Base-by-base conservation (phyloP, 2,329 filamentous ascomycete genomes). In the Calonectria pseudoturangicola region DNA sequence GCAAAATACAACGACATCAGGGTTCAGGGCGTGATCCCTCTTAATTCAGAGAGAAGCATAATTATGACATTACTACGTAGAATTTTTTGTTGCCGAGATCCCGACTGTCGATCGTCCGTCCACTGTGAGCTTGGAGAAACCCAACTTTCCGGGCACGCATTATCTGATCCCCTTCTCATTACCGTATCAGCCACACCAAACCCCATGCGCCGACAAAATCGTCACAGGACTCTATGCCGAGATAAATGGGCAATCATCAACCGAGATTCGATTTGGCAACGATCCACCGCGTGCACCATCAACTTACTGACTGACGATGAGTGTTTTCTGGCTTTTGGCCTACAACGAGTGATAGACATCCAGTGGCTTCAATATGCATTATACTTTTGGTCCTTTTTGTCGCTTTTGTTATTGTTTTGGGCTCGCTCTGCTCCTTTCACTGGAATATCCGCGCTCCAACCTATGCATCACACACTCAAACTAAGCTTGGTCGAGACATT, bases 121-220 rank as follows among this genome's bases (percentile, higher is more conserved):
- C 21, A 25, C 15, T 16, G 30, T 13, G 33, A 25, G 21, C 18
- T 15, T n/a, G 5, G 12, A 41, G 4, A 60, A 12, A 9, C 12
- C 16, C 4, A 30, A 21, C 21, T 21, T 27, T 27, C 12, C 18
- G n/a, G 12, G 27, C 27, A 21, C 54, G 54, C 54, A 60, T 60
- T 41, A 60, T 60, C 54, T 21, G 21, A 41, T 60, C 36, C 54
- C 54, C 54, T 41, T 60, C 54, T 60, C 39, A 60, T 60, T 60
- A 60, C 54, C 33, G 36, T 12, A 12, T n/a, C n/a, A 21, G 9
- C n/a, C 45, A 48, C 10, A 48, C 25, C 45, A 60, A 41, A 15
- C 54, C 36, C 6, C 27, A 18, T 39, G 30, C 54, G 25, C 8
- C 18, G 21, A 21, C 33, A 36, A 60, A 41, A 15, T 15, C 21